Evolutionary conservation across 2,329 filamentous ascomycete species (phyloP), one percentile per base, ranked within the genome.

Genomic region (Xylaria digitata): DNA sequence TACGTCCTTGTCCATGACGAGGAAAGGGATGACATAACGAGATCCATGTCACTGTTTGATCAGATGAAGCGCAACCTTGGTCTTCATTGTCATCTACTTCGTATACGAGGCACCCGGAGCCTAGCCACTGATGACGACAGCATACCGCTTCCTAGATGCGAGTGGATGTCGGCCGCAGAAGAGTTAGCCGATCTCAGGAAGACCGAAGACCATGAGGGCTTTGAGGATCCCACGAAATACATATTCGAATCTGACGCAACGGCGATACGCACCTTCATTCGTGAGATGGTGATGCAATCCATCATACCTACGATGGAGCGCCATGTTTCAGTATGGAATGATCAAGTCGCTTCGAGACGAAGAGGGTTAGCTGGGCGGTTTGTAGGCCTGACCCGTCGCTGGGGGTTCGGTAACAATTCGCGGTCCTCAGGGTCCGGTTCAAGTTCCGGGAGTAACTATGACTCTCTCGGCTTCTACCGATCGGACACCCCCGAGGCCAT

Each of bases 31-130:
- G 94, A 99, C 77, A 97, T 98, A 68, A 88, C 89, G 43, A 92
- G 94, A 79, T 97, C 94, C 13, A 95, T 95, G 79, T 88, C 89
- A 19, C 84, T 98, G 32, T 99, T 97, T 79, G 96, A 99, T 73
- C 93, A 97, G 79, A 99, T 99, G 96, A 99, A 98, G 80, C 89
- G 96, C n/a, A 93, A 97, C 80, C 93, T 99, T 70, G 96, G 96
- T 1, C 83, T 98, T 54, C 94, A 99, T 79, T 99, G 96, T 77
- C 96, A 99, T 80, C 84, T 99, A 11, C 84, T 99, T 40, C 86
- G 96, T 70, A 82, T 99, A 57, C 88, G 95, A 72, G 96, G 93
- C 74, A 91, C 89, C 43, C 92, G 94, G 76, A 95, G 93, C 78
- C 90, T 93, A 42, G 89, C 94, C 69, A 94, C 93, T 1, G 96